These are phyloP conservation scores for Dunaliella sp. DNA, from an alignment of 139 green algal species.

Conservation along the genomic window DNA sequence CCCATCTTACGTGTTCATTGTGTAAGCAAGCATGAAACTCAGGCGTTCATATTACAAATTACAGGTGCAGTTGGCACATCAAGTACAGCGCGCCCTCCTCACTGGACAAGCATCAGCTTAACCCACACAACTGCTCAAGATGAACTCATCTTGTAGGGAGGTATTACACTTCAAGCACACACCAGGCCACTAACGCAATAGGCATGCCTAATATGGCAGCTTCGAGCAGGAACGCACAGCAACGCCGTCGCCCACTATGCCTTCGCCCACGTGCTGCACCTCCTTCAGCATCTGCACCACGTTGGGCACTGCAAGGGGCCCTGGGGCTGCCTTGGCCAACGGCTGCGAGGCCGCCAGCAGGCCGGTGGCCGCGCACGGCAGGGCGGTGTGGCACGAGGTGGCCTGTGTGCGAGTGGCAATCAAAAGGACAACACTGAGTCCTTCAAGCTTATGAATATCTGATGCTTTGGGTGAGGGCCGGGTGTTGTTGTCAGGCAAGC, in stretches of 20 bases:
- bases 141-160: not conserved
- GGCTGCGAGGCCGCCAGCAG: not conserved
- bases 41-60: not conserved
- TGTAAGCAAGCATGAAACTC: too few species aligned
- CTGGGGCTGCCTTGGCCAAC: not conserved
- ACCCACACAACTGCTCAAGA: too few species aligned
- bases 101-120: too few species aligned
- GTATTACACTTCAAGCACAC: not conserved
- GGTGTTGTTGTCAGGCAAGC: too few species aligned
- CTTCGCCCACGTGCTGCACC: conserved; percentile 1
- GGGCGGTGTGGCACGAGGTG: not conserved
- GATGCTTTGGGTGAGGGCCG: too few species aligned
- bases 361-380: not conserved
- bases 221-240: conserved; percentile 3
- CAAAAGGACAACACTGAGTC: too few species aligned
- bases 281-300: conserved; percentile 8
- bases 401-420: not conserved
- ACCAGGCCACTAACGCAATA: not conserved
- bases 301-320: conserved; percentile 11
- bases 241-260: conserved; percentile 12
- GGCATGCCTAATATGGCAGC: not conserved
- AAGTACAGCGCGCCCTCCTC: not conserved
- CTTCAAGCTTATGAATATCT: too few species aligned
- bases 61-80: not conserved
- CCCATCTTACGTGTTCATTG: too few species aligned